Conservation (phyloP, 768 basidiomycete genomes). For the Suillus discolor region DNA sequence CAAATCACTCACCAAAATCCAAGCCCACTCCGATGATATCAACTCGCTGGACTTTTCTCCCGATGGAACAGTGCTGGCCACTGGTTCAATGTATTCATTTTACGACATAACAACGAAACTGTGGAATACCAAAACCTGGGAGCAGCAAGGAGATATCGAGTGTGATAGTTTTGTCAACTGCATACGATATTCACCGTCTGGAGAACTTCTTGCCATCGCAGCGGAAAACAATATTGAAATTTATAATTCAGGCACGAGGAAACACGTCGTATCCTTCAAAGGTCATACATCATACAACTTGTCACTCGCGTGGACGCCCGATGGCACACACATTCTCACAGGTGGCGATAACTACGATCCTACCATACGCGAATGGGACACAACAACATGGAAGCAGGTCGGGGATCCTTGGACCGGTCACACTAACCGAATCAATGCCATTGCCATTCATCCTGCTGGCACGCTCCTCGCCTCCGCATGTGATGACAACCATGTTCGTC, state of each 20-base stretch:
- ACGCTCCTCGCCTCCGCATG: neutral
- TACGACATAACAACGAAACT: neutral
- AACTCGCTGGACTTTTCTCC: neutral
- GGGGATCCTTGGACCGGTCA: neutral
- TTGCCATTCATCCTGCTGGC: neutral
- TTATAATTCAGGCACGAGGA: neutral
- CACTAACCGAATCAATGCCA: too few relatives aligned
- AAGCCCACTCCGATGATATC: neutral
- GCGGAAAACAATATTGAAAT: neutral
- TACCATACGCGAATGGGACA: neutral
- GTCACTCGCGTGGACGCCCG: neutral
- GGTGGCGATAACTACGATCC: fast-evolving
- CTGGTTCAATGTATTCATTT: neutral
- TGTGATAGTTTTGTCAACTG: neutral
- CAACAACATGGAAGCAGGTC: neutral
- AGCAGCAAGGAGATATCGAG: neutral
- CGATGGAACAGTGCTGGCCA: neutral
- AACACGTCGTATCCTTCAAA: neutral
- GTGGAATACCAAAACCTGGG: neutral
- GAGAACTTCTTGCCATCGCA: neutral
- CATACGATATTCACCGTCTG: neutral
- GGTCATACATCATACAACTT: neutral
- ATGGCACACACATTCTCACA: neutral
- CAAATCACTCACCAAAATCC: neutral
- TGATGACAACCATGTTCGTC: neutral